Evolutionary conservation across 805 yeast species (phyloP).

Genomic region (Cyberlindnera samutprakarnensis): DNA sequence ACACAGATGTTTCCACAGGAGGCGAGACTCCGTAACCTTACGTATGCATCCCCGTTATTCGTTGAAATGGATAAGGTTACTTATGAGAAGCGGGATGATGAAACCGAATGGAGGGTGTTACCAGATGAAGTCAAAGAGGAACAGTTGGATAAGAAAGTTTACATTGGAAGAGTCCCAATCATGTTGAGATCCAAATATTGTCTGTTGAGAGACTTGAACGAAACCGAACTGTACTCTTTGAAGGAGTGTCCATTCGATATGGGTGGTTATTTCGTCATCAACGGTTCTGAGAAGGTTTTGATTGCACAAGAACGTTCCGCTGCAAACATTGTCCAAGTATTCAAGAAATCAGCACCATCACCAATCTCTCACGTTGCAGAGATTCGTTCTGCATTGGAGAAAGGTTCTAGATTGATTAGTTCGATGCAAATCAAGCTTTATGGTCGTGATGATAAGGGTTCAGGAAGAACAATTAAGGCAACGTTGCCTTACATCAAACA

Average conservation of each 20-base stretch:
- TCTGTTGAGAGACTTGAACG: conserved; percentile 81
- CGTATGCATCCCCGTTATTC: conserved; percentile 92
- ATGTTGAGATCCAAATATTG: conserved; percentile 97
- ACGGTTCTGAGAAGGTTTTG: conserved; percentile 96
- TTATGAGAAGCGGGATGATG: conserved; percentile 74
- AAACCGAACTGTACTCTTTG: conserved; percentile 88
- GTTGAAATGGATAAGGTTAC: conserved; percentile 93
- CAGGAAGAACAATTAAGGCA: conserved; percentile 87
- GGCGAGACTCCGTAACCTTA: conserved; percentile 91
- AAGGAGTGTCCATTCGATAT: conserved; percentile 99
- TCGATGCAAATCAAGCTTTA: conserved; percentile 90
- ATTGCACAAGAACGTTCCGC: conserved; percentile 99
- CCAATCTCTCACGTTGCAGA: conserved; percentile 96
- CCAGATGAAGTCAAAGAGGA: conserved; percentile 50
- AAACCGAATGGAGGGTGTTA: conserved; percentile 50
- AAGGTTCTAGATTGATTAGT: conserved; percentile 91
- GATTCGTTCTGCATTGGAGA: conserved; percentile 92
- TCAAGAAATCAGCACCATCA: conserved; percentile 95
- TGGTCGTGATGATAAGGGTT: conserved; percentile 69
- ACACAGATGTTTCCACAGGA: conserved; percentile 97
- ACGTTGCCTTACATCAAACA: conserved; percentile 94
- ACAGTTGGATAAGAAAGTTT: conserved; percentile 65
- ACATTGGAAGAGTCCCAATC: conserved; percentile 95
- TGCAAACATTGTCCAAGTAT: conserved; percentile 97
- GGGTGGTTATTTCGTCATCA: conserved; percentile 98